phyloP scores from a whole-genome alignment of 2,329 filamentous ascomycete species.

The Apiospora kogelbergensis region DNA sequence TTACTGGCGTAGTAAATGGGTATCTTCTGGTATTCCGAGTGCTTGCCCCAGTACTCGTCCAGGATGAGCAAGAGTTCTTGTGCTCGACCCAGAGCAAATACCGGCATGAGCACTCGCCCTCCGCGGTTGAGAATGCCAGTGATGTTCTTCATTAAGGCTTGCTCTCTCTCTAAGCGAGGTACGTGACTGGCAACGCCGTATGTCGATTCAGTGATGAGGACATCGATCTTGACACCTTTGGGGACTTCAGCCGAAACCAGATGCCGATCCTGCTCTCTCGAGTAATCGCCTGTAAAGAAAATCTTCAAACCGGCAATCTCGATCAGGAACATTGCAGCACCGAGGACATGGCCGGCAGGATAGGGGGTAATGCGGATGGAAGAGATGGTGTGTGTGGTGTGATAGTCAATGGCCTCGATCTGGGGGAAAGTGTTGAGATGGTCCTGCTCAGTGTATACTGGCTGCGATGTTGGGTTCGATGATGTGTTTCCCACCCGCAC shows the following conservation, averaged over 20 bases:
- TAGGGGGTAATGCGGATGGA: conserved; percentile 97
- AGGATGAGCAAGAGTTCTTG: conserved; percentile 93
- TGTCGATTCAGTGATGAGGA: conserved; percentile 95
- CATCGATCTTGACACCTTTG: conserved; percentile 85
- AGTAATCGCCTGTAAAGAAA: conserved; percentile 97
- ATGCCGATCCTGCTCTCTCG: conserved; percentile 91
- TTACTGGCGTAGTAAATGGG: conserved; percentile 98
- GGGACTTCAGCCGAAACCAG: conserved; percentile 92
- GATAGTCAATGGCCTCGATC: conserved; percentile 97
- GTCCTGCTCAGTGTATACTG: conserved; percentile 93
- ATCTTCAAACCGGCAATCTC: conserved; percentile 97
- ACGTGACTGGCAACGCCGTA: conserved; percentile 95
- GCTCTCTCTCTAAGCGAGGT: conserved; percentile 85
- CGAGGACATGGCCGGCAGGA: conserved; percentile 95
- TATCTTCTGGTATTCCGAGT: conserved; percentile 82
- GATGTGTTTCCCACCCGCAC: conserved; percentile 80
- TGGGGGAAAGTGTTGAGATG: conserved; percentile 89
- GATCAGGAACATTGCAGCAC: conserved; percentile 96
- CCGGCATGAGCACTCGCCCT: conserved; percentile 88
- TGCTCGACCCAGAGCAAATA: conserved; percentile 90
- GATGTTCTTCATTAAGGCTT: conserved; percentile 92
- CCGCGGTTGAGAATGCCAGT: conserved; percentile 89
- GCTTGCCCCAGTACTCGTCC: conserved; percentile 94
- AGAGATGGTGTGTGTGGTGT: conserved; percentile 95
- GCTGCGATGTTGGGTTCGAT: conserved; percentile 63